Percentiles rank a stretch among this genome's conserved stretches.
Conservation (phyloP, 2,329 filamentous ascomycete genomes). For the Calonectria henricotiae region DNA sequence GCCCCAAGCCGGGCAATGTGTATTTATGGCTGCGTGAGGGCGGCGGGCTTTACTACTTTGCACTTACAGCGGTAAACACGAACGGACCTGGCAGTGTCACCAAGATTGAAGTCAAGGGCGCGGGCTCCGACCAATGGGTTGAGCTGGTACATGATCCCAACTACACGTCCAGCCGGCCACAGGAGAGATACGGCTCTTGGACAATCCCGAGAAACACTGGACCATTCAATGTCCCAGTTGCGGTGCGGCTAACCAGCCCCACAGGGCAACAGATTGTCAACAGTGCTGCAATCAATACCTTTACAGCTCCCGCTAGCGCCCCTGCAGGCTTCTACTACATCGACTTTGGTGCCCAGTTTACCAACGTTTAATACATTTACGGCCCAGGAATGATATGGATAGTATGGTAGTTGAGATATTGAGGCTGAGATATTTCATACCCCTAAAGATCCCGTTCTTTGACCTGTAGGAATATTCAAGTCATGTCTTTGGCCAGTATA, state of each 20-base stretch:
- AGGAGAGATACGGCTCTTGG: constrained; percentile 31
- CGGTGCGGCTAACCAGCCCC: constrained; percentile 27
- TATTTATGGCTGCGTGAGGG: constrained; percentile 29
- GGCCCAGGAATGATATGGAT: too few relatives aligned
- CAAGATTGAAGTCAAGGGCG: constrained; percentile 31
- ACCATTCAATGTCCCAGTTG: constrained; percentile 25
- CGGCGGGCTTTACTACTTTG: constrained; percentile 24
- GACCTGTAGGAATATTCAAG: too few relatives aligned
- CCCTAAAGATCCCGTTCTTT: too few relatives aligned
- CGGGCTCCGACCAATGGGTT: constrained; percentile 26
- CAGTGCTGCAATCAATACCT: constrained; percentile 24
- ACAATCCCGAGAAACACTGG: constrained; percentile 24
- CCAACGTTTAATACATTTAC: constrained; percentile 4
- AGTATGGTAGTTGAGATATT: too few relatives aligned
- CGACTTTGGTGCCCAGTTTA: constrained; percentile 33
- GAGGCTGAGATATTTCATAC: too few relatives aligned
- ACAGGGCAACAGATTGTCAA: constrained; percentile 28
- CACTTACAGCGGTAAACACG: constrained; percentile 27
- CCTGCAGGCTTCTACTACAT: constrained; percentile 29
- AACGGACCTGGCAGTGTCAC: constrained; percentile 31
- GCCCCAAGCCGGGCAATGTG: constrained; percentile 29
- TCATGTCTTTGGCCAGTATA: too few relatives aligned
- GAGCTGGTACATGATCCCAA: constrained; percentile 28
- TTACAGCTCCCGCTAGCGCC: constrained; percentile 18
- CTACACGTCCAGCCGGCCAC: constrained; percentile 29